Percentiles rank a stretch among this genome's conserved stretches.
phyloP scores from a whole-genome alignment of 1,284 basidiomycete genomes.

The Cutaneotrichosporon sp. region DNA sequence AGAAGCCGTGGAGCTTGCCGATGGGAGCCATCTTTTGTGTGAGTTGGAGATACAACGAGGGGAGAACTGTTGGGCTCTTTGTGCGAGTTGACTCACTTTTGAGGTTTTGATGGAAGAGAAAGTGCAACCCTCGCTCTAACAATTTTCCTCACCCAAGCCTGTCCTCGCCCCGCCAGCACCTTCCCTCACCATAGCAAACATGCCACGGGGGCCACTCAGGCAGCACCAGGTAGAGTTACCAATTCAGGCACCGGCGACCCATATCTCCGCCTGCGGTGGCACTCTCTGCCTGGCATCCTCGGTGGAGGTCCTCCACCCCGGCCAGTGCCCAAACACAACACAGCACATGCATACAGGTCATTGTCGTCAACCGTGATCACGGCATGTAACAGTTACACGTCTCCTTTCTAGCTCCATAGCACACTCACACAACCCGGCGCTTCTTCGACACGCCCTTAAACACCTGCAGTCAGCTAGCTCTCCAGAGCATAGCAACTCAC shows the following conservation, averaged over 20 bases:
- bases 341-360: too few species aligned
- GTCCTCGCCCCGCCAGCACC: background rate
- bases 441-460: constrained; percentile 33
- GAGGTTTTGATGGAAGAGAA: constrained; percentile 1
- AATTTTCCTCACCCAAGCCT: constrained; percentile 1
- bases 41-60: background rate
- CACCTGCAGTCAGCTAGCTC: constrained; percentile 27
- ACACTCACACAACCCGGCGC: constrained; percentile 18
- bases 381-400: background rate
- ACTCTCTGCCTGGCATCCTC: background rate
- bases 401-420: background rate
- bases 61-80: too few species aligned
- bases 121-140: background rate
- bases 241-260: background rate
- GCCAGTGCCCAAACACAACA: too few species aligned
- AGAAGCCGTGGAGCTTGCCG: constrained; percentile 43
- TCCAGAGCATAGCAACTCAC: constrained; percentile 24
- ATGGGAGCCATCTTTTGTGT: constrained; percentile 38
- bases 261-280: constrained; percentile 1
- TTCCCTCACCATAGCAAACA: background rate
- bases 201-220: constrained; percentile 4
- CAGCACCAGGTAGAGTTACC: background rate
- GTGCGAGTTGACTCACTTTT: constrained; percentile 26
- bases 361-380: background rate
- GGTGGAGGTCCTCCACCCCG: constrained; percentile 10